Base-by-base conservation (phyloP, 371 early-diverging fungal genomes). In the Mortierella sp. region DNA sequence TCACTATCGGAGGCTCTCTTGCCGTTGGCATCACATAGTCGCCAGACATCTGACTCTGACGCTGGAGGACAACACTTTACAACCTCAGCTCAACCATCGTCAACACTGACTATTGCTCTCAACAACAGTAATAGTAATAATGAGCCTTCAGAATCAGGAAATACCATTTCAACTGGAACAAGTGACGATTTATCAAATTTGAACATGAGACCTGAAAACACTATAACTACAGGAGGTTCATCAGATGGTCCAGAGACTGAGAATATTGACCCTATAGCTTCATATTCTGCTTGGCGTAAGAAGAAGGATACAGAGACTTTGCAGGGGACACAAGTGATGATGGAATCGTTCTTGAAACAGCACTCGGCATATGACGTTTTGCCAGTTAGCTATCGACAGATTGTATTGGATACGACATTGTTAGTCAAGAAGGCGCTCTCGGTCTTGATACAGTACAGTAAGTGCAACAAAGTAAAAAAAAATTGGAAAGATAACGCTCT, bases 341-440 rank as follows among this genome's bases (percentile, higher is more conserved):
- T 89, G 86, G 81, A 85, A 26, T 83, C 85, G n/a, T 94, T 94
- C 66, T 83, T 95, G 55, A 92, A 93, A 79, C 88, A 93, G 67
- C 94, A 94, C 79, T 89, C 91, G 12, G 92, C 92, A 19, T 96
- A 96, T 76, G 97, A 97, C 81, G 89, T 97, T 53, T 85, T 98
- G 59, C 96, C 97, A 26, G 93, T 95, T 37, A 93, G 93, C 82
- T 95, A 91, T 80, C 93, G 97, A 53, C 86, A 96, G 40, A 95
- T 97, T 70, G 95, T 97, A 3, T 87, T 98, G 58, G 98, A 98
- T 78, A 93, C 95, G 29, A 89, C 90, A 28, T 87, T 98, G 68
- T 88, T 95, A 34, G 93, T 98, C 34, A 95, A 96, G 78, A 97
- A 96, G 82, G 98, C 96, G 35, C 86, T 98, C 45, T 92, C 95